Evolutionary conservation across 1,284 basidiomycete species (phyloP), one percentile per base, ranked within the genome.

Genomic region (Malassezia sp.): DNA sequence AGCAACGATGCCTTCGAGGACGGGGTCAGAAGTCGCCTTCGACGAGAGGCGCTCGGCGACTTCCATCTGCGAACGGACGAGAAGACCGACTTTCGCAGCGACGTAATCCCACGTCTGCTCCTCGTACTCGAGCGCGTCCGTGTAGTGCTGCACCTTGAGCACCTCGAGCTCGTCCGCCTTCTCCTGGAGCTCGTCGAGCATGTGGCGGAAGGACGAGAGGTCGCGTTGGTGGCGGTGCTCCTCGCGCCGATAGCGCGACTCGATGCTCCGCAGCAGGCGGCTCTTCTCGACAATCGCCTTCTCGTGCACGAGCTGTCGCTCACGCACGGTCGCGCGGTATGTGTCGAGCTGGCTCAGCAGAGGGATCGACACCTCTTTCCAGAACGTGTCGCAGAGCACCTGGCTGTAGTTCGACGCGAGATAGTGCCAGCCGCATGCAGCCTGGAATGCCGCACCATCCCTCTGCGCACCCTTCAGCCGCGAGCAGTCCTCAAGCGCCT

Each of bases 401-500:
- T 88, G 85, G 77, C 85, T 87, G 61, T 91, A 86, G 71, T 91
- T 91, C 44, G 83, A 82, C 63, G 91, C 83, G 56, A 95, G 78
- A 71, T 88, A 85, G 71, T 93, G 87, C 40, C 93, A 74, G 2
- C 89, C 89, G 27, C 52, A 46, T 15, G 62, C 58, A 3, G 66
- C 67, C 32, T 68, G 64, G 31, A 70, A 45, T 8, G 46, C 52
- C 1, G 59, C 46, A 11, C 61, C 63, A 5, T 48, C 54, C 5
- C 57, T 51, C 40, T 68, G 62, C 0, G 63, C 63, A 11, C 67
- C 67, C 42, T 70, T 70, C 38, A 67, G 47, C 4, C 59, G 49
- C 9, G 61, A 59, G 51, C 66, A 68, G 22, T 59, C 56, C 30
- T 70, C 60, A 11, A 70, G 49, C 9, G 66, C 83, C 66, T 84